Evolutionary conservation across 2,329 filamentous ascomycete species (phyloP), one percentile per base, ranked within the genome.

Genomic region (Epichloe typhina): DNA sequence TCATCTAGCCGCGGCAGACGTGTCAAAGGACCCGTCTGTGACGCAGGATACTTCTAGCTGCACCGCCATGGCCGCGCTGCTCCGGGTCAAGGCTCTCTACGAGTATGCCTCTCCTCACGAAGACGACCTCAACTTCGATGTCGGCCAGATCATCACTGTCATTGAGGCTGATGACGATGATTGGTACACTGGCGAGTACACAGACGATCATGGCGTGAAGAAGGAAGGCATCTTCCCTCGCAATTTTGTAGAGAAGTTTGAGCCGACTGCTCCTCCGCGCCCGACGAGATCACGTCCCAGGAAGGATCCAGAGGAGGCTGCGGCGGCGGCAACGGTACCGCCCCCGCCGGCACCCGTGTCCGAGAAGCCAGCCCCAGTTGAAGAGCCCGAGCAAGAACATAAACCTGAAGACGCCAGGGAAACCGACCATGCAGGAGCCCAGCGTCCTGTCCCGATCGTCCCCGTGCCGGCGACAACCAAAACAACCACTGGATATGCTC

Each of bases 191-290:
- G 91, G 93, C 58, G 85, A 93, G 68, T 96, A 95, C 66, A 72
- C 82, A 56, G 87, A 94, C 68, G 80, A 82, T 53, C 69, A 75
- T 49, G 93, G 93, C 51, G 70, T 68, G 55, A 88, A 84, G 68
- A 79, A 83, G 64, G 83, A 90, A 63, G 91, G 91, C 58, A 86
- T 96, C 60, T 97, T 96, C 67, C 91, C 89, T 48, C 84, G 86
- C 65, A 98, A 97, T 71, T 98, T 98, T 65, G 93, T 98, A 62
- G 93, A 98, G 69, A 88, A 84, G 70, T 94, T 88, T 69, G 91
- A 97, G 66, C 93, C 93, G 38, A 85, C 83, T 51, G 85, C 91
- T 56, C 93, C 93, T 53, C 88, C 90, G 53, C 82, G 93, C 53
- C 93, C 93, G 52, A 77, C 80, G 55, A 82, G 93, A 61, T 74